Evolutionary conservation across 768 basidiomycete species (phyloP).

Genomic region (Melanogaster broomeanus): DNA sequence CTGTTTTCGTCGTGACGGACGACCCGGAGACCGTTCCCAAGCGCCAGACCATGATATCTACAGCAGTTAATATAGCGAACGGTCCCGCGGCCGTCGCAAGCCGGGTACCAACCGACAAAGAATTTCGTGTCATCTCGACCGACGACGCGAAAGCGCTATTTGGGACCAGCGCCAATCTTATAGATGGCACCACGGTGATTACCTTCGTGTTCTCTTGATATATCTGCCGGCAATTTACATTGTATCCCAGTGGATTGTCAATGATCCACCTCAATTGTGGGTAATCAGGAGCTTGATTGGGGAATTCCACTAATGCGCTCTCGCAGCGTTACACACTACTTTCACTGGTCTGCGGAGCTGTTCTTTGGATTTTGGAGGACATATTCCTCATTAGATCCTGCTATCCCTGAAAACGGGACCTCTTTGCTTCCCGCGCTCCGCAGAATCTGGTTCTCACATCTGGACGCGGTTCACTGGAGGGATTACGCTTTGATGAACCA

Average conservation of each 20-base stretch:
- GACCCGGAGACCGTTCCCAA: conserved; percentile 67
- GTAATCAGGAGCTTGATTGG: conserved; percentile 22
- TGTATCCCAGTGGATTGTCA: conserved; percentile 63
- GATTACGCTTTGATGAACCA: conserved; percentile 93
- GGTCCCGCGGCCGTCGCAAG: conserved; percentile 52
- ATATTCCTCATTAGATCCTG: conserved; percentile 78
- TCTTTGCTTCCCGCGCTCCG: conserved; percentile 74
- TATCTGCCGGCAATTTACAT: conserved; percentile 5
- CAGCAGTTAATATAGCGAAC: conserved; percentile 59
- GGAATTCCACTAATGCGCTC: background rate
- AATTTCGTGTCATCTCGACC: conserved; percentile 75
- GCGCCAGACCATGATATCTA: conserved; percentile 68
- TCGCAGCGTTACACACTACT: conserved; percentile 83
- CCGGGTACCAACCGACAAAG: conserved; percentile 74
- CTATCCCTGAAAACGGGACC: conserved; percentile 63
- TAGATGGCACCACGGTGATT: conserved; percentile 77
- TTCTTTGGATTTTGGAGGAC: conserved; percentile 93
- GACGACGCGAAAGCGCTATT: conserved; percentile 68
- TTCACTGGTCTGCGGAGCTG: conserved; percentile 91
- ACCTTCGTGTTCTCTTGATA: conserved; percentile 6
- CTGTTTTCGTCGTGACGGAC: conserved; percentile 80
- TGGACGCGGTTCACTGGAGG: conserved; percentile 80
- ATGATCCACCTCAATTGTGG: conserved; percentile 86
- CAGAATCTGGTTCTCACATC: conserved; percentile 74
- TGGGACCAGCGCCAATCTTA: conserved; percentile 65